These are phyloP conservation scores for Phalaenopsis equestris DNA, from an alignment of 106 monocot species.

Conservation along the genomic window DNA sequence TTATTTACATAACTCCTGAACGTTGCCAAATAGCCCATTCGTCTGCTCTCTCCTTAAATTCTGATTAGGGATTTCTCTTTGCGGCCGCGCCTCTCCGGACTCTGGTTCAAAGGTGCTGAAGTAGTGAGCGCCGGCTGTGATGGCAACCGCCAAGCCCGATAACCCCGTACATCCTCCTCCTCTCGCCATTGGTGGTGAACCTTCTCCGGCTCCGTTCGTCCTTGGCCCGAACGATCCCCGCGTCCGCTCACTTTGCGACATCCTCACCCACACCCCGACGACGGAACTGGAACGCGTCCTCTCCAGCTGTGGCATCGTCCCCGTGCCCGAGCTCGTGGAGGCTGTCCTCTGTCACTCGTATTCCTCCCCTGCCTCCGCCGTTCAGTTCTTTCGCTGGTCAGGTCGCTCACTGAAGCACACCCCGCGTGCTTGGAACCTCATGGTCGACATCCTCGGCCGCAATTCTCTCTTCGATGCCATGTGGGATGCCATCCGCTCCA, in stretches of 20 bases:
- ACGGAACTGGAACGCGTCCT: constrained; percentile 37
- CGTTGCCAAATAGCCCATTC: no score
- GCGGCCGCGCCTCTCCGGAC: neutral
- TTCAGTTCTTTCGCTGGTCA: constrained; percentile 76
- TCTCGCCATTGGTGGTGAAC: neutral
- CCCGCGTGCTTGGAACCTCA: constrained; percentile 53
- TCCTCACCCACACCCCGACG: constrained; percentile 27
- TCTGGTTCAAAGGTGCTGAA: neutral
- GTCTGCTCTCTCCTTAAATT: neutral
- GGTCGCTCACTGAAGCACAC: constrained; percentile 33
- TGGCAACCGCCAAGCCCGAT: constrained; percentile 4
- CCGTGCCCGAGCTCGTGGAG: constrained; percentile 43
- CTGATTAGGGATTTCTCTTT: neutral
- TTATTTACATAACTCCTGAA: no score
- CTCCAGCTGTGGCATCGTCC: constrained; percentile 25
- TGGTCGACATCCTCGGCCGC: constrained; percentile 73
- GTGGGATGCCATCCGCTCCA: constrained; percentile 84
- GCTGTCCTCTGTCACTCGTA: constrained; percentile 38
- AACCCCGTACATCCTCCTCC: neutral
- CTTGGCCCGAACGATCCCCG: constrained; percentile 19
- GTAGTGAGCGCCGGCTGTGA: neutral
- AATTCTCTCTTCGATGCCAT: constrained; percentile 64
- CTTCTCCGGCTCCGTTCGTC: neutral
- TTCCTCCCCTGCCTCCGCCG: constrained; percentile 41
- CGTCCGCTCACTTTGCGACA: constrained; percentile 34